Evolutionary conservation across 2,329 filamentous ascomycete species (phyloP), one percentile per base, ranked within the genome.

Genomic region (Fusarium sp.): DNA sequence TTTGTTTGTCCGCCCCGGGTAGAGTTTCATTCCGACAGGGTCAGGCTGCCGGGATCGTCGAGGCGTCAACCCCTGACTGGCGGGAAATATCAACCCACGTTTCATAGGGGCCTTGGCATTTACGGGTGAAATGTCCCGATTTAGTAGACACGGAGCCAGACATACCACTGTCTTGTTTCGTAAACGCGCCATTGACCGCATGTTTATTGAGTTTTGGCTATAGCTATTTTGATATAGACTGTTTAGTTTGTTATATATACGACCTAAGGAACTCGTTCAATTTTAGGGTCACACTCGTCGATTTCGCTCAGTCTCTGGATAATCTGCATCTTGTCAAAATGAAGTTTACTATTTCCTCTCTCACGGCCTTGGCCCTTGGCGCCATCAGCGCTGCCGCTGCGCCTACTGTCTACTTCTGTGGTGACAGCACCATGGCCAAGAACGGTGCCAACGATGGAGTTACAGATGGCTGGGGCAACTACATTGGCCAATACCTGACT

Each of bases 401-500:
- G 6, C 72, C 74, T 2, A 89, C 86, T 1, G 82, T 90, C 23
- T 90, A 89, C 74, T 82, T 91, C 41, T 88, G 88, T 10, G 90
- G 90, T 37, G 90, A 92, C 78, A 90, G 88, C 18, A 92, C 90
- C 1, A 92, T 91, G 89, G 89, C 89, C 3, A 80, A 79, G 45
- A 83, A 80, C 13, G 86, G 82, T 9, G 83, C 83, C 14, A 84
- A 81, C 32, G 86, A 82, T 18, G 83, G 83, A 9, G 56, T 14
- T 2, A 85, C 81, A 3, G 76, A 85, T 87, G 92, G 92, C 50
- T 93, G 92, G 91, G 92, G 91, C 23, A 83, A 88, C 72, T 91
- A 88, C 78, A 84, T 93, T 16, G 83, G 85, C 56, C 86, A 89
- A 77, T 89, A 86, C 67, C 82, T 85, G 13, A 72, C 76, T 11